Base-by-base conservation (phyloP, 768 basidiomycete species). In the Kwoniella sp. region DNA sequence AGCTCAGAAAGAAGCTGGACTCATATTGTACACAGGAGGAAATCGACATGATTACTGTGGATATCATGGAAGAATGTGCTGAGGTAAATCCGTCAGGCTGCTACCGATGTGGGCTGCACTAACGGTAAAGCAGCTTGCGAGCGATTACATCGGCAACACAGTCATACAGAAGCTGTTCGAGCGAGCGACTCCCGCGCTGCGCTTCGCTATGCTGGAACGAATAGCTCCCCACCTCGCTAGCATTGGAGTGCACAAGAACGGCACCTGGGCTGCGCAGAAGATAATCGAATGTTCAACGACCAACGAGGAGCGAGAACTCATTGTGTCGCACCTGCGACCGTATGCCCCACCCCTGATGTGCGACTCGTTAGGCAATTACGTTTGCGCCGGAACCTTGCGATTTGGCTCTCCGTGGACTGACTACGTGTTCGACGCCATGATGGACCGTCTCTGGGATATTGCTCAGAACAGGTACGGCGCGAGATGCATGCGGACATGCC, bases 181-280 rank as follows among this genome's bases (percentile, higher is more conserved):
- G 75, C 85, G 82, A 67, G 89, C 88, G 69, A 87, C 88, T 12
- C 75, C 83, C 32, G 76, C 67, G 3, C 84, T 90, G 26, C 80
- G 91, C 62, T 81, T 89, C 57, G 84, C 85, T 14, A 92, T 99
- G 88, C 78, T 99, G 48, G 92, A 98, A 65, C 84, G 92, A 42
- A 86, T 98, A 56, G 82, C 84, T 3, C 95, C 95, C 41, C 87
- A 93, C 71, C 78, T 99, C 33, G 93, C 93, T 20, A 88, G 89
- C 83, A 95, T 98, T 59, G 95, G 95, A 23, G 91, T 93, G 50
- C 95, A 99, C 79, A 98, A 98, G 79, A 98, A 99, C 62, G 95
- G 95, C 25, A 99, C 95, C 0, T 98, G 95, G 95, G 93, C 93
- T 2, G 92, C 92, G 3, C 95, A 99, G 76, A 98, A 96, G 80